phyloP scores from a whole-genome alignment of 768 basidiomycete genomes.

The Cantharellus anzutake region DNA sequence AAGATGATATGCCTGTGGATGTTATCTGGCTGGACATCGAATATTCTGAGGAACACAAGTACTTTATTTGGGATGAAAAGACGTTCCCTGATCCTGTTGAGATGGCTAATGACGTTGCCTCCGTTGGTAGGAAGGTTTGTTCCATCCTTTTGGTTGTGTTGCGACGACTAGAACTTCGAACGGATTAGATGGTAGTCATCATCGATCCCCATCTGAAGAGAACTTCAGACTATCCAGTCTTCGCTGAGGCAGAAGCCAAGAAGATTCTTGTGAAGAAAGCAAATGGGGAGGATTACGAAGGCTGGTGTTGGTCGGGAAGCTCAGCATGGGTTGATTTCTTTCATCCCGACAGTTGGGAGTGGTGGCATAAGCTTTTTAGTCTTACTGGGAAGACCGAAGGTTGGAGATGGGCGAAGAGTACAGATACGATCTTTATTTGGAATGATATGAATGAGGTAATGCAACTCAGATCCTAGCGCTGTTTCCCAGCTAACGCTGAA shows the following conservation, averaged over 20 bases:
- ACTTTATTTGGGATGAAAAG: conserved; percentile 92
- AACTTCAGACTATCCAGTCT: conserved; percentile 56
- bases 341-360: conserved; percentile 73
- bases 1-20: conserved; percentile 87
- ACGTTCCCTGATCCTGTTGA: conserved; percentile 86
- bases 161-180: not conserved
- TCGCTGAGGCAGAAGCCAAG: conserved; percentile 66
- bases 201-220: conserved; percentile 94
- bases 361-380: conserved; percentile 81
- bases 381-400: conserved; percentile 23
- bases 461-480: conserved; percentile 5
- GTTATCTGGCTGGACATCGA: conserved; percentile 98
- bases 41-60: conserved; percentile 83
- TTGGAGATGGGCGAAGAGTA: conserved; percentile 66
- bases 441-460: conserved; percentile 98
- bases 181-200: conserved; percentile 81
- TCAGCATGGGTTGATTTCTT: conserved; percentile 97
- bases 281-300: conserved; percentile 63
- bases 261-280: conserved; percentile 65
- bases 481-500: not conserved
- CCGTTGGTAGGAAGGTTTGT: conserved; percentile 62
- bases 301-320: conserved; percentile 98
- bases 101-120: conserved; percentile 82
- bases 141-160: not conserved
- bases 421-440: conserved; percentile 80